These are phyloP conservation scores for Pleurotus djamor DNA, from an alignment of 768 basidiomycete genomes.

Conservation along the genomic window DNA sequence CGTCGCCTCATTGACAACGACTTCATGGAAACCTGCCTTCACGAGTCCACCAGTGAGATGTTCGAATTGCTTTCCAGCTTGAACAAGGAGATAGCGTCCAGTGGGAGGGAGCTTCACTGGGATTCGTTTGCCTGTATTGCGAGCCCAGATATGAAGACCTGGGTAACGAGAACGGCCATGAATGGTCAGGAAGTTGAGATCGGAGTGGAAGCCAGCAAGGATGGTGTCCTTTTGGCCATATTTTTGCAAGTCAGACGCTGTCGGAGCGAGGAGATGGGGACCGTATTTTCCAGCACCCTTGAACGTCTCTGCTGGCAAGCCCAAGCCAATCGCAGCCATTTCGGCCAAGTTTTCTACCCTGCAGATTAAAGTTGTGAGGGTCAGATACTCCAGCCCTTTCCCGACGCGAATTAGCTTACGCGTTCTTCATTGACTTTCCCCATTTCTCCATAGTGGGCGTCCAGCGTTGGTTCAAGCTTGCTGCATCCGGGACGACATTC, in stretches of 20 bases:
- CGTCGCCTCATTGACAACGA: conserved; percentile 84
- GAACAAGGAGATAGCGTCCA: conserved; percentile 82
- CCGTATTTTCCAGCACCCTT: conserved; percentile 82
- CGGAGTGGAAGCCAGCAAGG: conserved; percentile 91
- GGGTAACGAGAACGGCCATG: conserved; percentile 86
- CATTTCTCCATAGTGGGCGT: conserved; percentile 74
- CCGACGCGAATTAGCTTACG: conserved; percentile 45
- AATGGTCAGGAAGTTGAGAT: conserved; percentile 93
- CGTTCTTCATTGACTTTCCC: conserved; percentile 85
- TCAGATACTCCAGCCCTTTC: too few species aligned
- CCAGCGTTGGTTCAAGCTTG: conserved; percentile 62
- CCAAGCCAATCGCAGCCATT: conserved; percentile 86
- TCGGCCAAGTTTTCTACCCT: conserved; percentile 87
- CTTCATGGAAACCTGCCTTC: conserved; percentile 93
- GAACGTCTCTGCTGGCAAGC: conserved; percentile 66
- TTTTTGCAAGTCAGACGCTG: conserved; percentile 84
- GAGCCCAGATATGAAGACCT: conserved; percentile 91
- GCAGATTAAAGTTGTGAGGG: too few species aligned
- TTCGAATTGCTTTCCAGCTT: conserved; percentile 95
- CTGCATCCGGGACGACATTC: conserved; percentile 77
- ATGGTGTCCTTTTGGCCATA: conserved; percentile 81
- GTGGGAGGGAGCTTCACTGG: conserved; percentile 76
- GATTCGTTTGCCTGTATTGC: conserved; percentile 90
- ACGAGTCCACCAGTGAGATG: conserved; percentile 82
- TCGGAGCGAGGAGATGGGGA: conserved; percentile 89